Percentiles rank a stretch among this genome's conserved stretches.
These are phyloP conservation scores for Podospora pseudocomata DNA, from an alignment of 495 filamentous ascomycete species.

Conservation along the genomic window DNA sequence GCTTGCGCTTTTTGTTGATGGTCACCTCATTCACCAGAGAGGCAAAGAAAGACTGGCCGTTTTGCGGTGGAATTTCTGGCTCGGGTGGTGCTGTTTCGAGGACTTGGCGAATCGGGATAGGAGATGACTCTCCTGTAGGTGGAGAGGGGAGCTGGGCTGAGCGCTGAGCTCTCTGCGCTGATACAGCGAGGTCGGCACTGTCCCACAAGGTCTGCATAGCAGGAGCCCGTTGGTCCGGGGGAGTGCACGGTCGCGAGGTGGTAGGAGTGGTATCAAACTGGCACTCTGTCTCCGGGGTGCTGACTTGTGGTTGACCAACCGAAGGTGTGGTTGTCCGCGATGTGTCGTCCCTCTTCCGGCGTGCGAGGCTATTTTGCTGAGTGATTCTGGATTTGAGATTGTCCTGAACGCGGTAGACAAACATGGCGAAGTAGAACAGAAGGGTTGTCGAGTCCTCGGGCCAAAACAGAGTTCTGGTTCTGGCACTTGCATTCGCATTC, in stretches of 20 bases:
- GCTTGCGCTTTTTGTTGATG: slow-evolving; percentile 19
- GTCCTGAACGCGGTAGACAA: slow-evolving; percentile 15
- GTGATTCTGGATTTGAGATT: slow-evolving; percentile 2
- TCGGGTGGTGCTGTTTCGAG: neutral
- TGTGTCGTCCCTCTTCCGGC: neutral
- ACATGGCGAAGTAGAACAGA: slow-evolving; percentile 15
- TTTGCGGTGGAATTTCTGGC: neutral
- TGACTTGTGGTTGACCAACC: neutral
- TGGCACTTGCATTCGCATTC: neutral
- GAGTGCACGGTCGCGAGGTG: neutral
- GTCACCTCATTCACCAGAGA: slow-evolving; percentile 14
- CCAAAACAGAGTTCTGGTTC: slow-evolving; percentile 16
- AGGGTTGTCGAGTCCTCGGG: slow-evolving; percentile 21
- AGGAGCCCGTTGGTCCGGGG: neutral
- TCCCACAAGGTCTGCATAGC: neutral
- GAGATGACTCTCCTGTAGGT: neutral
- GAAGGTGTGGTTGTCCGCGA: neutral
- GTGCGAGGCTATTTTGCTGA: neutral
- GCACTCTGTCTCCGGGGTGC: neutral
- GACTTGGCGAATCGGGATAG: neutral
- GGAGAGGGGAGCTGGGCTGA: neutral
- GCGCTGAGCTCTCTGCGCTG: neutral
- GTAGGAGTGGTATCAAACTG: neutral
- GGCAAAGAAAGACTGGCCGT: slow-evolving; percentile 12
- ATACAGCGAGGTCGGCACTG: neutral